Conservation (phyloP, 768 basidiomycete genomes). For the Rhodotorula diobovata region DNA sequence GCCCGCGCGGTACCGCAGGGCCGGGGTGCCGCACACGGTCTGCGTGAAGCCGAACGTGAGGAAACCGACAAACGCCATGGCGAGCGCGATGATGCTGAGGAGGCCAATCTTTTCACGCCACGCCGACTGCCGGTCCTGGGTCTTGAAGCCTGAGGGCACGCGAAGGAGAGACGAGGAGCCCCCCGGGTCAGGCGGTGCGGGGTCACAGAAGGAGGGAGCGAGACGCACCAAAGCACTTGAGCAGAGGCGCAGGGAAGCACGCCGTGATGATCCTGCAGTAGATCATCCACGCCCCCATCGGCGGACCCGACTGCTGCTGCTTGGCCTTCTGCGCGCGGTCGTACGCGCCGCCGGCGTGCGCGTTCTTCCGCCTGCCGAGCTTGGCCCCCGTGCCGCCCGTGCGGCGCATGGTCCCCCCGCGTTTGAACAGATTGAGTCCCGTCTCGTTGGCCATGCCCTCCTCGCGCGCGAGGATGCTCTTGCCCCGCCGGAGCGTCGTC, state of each 20-base stretch:
- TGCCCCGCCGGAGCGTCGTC: conserved; percentile 67
- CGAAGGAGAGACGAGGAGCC: neutral
- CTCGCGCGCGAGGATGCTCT: conserved; percentile 82
- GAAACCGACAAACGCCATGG: conserved; percentile 94
- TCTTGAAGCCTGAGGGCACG: conserved; percentile 63
- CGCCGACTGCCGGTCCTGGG: conserved; percentile 87
- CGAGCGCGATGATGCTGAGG: conserved; percentile 65
- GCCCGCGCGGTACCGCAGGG: conserved; percentile 76
- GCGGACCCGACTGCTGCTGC: conserved; percentile 64
- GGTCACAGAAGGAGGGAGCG: neutral
- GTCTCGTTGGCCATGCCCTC: conserved; percentile 80
- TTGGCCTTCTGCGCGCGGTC: conserved; percentile 53
- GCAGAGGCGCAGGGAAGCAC: conserved; percentile 71
- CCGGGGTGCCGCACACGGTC: conserved; percentile 81
- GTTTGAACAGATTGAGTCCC: conserved; percentile 84
- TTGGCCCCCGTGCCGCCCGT: conserved; percentile 46
- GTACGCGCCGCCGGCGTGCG: conserved; percentile 47
- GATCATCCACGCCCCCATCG: conserved; percentile 89
- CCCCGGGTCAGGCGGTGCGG: neutral
- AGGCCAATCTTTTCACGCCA: conserved; percentile 99
- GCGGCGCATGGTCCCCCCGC: conserved; percentile 71
- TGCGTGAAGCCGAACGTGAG: conserved; percentile 98
- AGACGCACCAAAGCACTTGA: conserved; percentile 70
- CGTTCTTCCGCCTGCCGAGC: conserved; percentile 44
- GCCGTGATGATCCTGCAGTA: conserved; percentile 82